Evolutionary conservation across 1,284 basidiomycete species (phyloP), one percentile per base, ranked within the genome.

Genomic region (Cryptococcus neoformans): DNA sequence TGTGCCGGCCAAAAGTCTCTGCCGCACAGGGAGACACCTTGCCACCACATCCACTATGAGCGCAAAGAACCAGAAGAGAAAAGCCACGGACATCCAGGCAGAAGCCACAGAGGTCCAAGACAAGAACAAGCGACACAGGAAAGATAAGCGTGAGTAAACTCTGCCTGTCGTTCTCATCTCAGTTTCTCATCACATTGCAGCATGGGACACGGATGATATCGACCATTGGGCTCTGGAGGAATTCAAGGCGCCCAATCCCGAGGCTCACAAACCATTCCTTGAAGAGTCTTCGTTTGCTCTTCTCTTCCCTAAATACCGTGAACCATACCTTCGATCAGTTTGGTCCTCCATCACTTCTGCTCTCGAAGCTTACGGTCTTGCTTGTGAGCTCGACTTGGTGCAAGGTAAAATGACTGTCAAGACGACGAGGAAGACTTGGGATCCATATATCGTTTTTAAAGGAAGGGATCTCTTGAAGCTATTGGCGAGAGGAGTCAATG

Each of bases 121-220:
- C 78, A 92, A 92, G 77, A 92, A 92, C 80, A 93, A 92, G 80
- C 81, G 84, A 49, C 87, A 91, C 75, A 83, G 92, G 64, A 94
- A 94, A 76, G 91, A 94, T 11, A 95, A 95, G 79, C 92, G 91
- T 93, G 73, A 68, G 80, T 74, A 44, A 14, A 14, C 36, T 6
- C 12, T 28, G 17, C 51, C 47, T 37, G 12, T 44, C 34, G 4
- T 40, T 5, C 21, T 14, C 28, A 34, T 28, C 21, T 21, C 21
- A 21, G 21, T 21, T 21, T 21, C 21, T 44, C 16, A 2, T 8
- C 21, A 10, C 14, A 28, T 12, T 28, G 12, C 14, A 94, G 92
- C 92, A 68, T 99, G 95, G 96, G 95, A 99, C 77, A 96, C 93
- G 48, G 94, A 98, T 73, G 92, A 97, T 68, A 92, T 98, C 76